These are phyloP conservation scores for Nannizziopsis barbatae DNA, from an alignment of 2,329 filamentous ascomycete species.

Conservation along the genomic window DNA sequence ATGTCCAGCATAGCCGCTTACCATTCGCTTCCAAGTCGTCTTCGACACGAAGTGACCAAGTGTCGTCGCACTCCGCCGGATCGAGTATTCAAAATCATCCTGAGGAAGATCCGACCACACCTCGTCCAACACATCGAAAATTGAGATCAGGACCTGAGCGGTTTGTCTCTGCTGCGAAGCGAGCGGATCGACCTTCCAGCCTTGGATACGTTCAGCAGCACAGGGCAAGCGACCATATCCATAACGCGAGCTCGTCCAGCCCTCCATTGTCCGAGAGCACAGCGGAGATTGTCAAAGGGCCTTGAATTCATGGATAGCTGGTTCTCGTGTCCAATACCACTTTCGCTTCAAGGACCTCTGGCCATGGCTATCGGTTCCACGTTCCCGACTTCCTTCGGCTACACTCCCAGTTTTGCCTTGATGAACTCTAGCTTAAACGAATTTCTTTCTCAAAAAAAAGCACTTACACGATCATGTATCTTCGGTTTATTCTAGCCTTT, in stretches of 20 bases:
- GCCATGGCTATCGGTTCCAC: not conserved
- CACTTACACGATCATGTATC: not conserved
- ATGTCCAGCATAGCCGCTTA: constrained; percentile 25
- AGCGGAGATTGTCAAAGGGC: constrained; percentile 36
- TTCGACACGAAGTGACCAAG: constrained; percentile 27
- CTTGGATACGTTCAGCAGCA: constrained; percentile 42
- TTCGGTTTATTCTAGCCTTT: not conserved
- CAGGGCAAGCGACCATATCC: constrained; percentile 40
- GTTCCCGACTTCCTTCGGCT: not conserved
- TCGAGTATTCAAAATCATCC: constrained; percentile 27
- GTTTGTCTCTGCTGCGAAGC: constrained; percentile 15
- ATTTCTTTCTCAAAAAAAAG: not conserved
- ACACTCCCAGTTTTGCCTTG: not conserved
- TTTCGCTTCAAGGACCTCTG: not conserved
- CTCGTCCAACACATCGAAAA: constrained; percentile 13
- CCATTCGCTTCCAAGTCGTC: constrained; percentile 33
- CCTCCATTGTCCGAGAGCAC: constrained; percentile 32
- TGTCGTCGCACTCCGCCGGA: constrained; percentile 30
- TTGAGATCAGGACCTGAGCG: constrained; percentile 9
- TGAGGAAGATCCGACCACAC: constrained; percentile 19
- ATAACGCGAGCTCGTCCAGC: constrained; percentile 31
- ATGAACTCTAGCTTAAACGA: not conserved
- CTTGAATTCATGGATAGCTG: constrained; percentile 1
- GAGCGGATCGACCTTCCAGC: constrained; percentile 35
- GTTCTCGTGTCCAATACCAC: no score